Base-by-base conservation (phyloP, 2,329 filamentous ascomycete species). In the Colletotrichum sp. region DNA sequence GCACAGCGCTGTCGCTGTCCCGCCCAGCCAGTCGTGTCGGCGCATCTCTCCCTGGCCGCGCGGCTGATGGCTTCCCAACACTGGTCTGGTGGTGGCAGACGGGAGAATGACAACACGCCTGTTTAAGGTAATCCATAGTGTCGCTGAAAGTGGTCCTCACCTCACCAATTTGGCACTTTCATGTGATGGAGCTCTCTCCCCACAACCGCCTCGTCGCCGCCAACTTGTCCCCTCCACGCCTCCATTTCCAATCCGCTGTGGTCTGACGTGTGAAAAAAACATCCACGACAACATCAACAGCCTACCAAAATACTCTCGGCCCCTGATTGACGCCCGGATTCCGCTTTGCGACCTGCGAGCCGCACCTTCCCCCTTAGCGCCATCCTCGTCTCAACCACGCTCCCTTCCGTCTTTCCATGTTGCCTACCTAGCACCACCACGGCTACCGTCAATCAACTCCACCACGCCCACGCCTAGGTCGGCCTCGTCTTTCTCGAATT, bases 151-250 rank as follows among this genome's bases (percentile, higher is more conserved):
- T 32, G 64, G 52, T 67, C 13, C 28, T 59, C 71, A 70, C 44
- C 57, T 63, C 68, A 52, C 18, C 64, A 73, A 64, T 76, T 75
- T 60, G 44, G 39, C 22, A 64, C 74, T 76, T 76, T 76, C 74
- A 76, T 76, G 74, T 76, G 74, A 76, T 76, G 74, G 65, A 76
- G 70, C 74, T 74, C 44, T 52, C 44, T 52, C 74, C 74, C 74
- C 74, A 76, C 74, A 60, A 60, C 64, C 44, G 36, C 64, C 32
- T 72, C 70, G 55, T 24, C 70, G 64, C 26, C 57, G 63, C 52
- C 34, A 60, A 65, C 28, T 18, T 67, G 22, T 75, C 32, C 34
- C 44, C 44, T 52, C 44, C 44, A 52, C 44, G 44, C 44, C 44
- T 34, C 16, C 73, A 59, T 18, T 30, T 39, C 34, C 70, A 59